Conservation (phyloP, 2,329 filamentous ascomycete genomes). For the Karstenula rhodostoma region DNA sequence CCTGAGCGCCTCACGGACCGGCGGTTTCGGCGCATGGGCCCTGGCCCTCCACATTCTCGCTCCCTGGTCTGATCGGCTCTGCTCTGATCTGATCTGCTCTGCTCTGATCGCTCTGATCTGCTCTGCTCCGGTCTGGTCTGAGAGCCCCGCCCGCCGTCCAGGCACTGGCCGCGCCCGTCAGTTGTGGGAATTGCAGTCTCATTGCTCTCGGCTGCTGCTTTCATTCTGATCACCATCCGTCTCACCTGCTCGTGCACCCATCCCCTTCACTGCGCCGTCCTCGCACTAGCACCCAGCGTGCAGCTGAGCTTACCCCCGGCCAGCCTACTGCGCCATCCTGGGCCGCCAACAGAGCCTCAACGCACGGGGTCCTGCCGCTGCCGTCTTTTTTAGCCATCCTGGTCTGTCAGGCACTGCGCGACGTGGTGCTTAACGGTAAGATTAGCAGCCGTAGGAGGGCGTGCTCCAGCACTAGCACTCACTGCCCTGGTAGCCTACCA, state of each 20-base stretch:
- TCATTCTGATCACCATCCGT: slow-evolving; percentile 36
- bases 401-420: slow-evolving; percentile 43
- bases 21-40: slow-evolving; percentile 49
- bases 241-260: slow-evolving; percentile 28
- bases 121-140: slow-evolving; percentile 32
- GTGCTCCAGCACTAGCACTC: slow-evolving; percentile 39
- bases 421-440: slow-evolving; percentile 45
- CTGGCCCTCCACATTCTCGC: slow-evolving; percentile 41
- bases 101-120: slow-evolving; percentile 1
- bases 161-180: slow-evolving; percentile 32
- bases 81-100: slow-evolving; percentile 27
- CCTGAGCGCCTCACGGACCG: slow-evolving; percentile 37
- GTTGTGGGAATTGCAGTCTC: slow-evolving; percentile 28
- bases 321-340: slow-evolving; percentile 40
- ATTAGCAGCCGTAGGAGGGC: slow-evolving; percentile 37
- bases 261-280: slow-evolving; percentile 24
- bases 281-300: slow-evolving; percentile 31
- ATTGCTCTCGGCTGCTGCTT: slow-evolving; percentile 31
- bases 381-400: slow-evolving; percentile 29
- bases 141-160: slow-evolving; percentile 34
- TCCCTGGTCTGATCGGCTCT: slow-evolving; percentile 26
- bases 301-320: slow-evolving; percentile 43
- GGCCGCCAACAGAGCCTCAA: slow-evolving; percentile 42
- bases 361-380: slow-evolving; percentile 28
- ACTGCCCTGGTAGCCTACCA: slow-evolving; percentile 44